These are phyloP conservation scores for Backusella parvicylindrica DNA, from an alignment of 192 early-diverging fungal genomes.

Conservation along the genomic window DNA sequence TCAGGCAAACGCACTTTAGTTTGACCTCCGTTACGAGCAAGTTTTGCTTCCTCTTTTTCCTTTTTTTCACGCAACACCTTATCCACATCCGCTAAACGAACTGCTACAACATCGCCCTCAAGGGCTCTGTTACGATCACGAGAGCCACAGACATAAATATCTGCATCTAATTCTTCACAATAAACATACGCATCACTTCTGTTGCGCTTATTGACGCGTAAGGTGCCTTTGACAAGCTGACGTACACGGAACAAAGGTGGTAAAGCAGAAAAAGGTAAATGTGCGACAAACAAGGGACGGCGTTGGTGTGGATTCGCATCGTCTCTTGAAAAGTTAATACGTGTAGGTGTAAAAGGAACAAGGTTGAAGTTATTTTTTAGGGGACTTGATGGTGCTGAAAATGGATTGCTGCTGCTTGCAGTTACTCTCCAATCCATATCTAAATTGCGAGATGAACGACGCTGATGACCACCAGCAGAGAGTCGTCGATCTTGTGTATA, in stretches of 20 bases:
- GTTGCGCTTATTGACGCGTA: constrained; percentile 85
- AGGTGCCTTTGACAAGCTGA: constrained; percentile 61
- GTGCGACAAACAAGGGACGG: constrained; percentile 50
- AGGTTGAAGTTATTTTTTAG: constrained; percentile 24
- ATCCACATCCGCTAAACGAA: constrained; percentile 63
- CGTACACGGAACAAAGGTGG: constrained; percentile 45
- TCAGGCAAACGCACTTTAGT: constrained; percentile 44
- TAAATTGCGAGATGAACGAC: constrained; percentile 39
- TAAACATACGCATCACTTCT: constrained; percentile 86
- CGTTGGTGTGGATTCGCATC: constrained; percentile 48
- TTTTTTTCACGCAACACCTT: constrained; percentile 55
- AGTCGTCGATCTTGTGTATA: not conserved
- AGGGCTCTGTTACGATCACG: constrained; percentile 78
- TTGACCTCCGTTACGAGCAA: constrained; percentile 46
- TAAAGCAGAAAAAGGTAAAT: constrained; percentile 52
- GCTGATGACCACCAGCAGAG: constrained; percentile 9
- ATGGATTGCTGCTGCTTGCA: not conserved
- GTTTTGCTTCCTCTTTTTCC: constrained; percentile 54
- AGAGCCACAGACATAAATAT: constrained; percentile 75
- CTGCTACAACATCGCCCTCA: constrained; percentile 78
- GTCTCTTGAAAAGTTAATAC: constrained; percentile 38
- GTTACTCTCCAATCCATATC: constrained; percentile 36
- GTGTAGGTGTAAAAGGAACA: constrained; percentile 39
- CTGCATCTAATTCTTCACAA: constrained; percentile 64
- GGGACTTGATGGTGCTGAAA: constrained; percentile 8